Evolutionary conservation across 2,329 filamentous ascomycete species (phyloP).

Genomic region (Trichophyton verrucosum): DNA sequence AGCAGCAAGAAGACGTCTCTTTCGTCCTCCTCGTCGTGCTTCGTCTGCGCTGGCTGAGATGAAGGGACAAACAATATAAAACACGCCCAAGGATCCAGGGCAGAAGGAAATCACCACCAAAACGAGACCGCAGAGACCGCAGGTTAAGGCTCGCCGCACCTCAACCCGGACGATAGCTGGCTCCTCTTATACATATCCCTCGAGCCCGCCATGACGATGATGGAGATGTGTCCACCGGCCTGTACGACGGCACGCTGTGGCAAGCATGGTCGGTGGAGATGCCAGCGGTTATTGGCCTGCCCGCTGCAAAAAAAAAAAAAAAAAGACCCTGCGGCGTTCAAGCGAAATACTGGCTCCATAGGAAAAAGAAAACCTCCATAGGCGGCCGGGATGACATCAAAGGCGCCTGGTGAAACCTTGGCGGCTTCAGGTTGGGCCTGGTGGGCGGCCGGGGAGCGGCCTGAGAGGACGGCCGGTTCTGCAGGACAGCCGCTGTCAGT

Average conservation of each 20-base stretch:
- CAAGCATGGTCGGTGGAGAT: constrained; percentile 37
- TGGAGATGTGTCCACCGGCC: not conserved
- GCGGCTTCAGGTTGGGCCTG: constrained; percentile 1
- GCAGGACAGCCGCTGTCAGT: not conserved
- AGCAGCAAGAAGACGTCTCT: no score
- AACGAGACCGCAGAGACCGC: not conserved
- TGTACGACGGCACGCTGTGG: not conserved
- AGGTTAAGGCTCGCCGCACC: not conserved
- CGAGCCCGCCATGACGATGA: not conserved
- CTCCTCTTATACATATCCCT: not conserved
- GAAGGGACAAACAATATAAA: not conserved
- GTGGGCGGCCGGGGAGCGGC: not conserved
- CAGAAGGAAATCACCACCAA: not conserved
- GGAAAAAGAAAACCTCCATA: not conserved
- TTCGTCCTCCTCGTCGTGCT: not conserved
- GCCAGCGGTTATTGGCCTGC: constrained; percentile 38
- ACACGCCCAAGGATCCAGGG: not conserved
- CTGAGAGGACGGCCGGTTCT: not conserved
- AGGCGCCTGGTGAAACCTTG: constrained; percentile 8
- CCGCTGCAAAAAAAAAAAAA: not conserved
- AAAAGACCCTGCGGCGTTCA: not conserved
- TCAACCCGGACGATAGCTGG: not conserved
- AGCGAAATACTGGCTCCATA: not conserved
- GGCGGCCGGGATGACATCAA: constrained; percentile 10
- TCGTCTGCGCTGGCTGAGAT: not conserved